These are phyloP conservation scores for Annulohypoxylon bovei DNA, from an alignment of 495 filamentous ascomycete genomes.

Conservation along the genomic window DNA sequence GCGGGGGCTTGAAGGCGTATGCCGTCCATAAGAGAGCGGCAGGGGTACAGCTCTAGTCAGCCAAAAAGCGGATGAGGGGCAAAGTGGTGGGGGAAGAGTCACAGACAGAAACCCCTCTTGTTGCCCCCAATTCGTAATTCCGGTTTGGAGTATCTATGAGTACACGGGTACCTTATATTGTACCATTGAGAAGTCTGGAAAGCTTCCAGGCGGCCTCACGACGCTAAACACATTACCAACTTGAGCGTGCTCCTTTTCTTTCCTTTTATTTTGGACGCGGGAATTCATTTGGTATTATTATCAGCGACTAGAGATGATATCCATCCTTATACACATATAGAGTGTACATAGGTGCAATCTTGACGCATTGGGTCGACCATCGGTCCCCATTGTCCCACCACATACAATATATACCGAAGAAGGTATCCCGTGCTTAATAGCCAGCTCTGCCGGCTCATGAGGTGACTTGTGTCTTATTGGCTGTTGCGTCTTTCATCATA, in stretches of 20 bases:
- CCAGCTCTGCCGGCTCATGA: neutral
- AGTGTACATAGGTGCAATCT: conserved; percentile 31
- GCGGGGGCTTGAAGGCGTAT: conserved; percentile 10
- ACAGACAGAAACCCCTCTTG: neutral
- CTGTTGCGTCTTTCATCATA: neutral
- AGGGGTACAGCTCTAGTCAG: conserved; percentile 13
- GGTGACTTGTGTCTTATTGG: neutral
- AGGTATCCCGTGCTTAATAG: neutral
- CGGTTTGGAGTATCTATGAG: conserved; percentile 9
- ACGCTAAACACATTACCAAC: conserved; percentile 7
- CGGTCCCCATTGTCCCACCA: conserved; percentile 13
- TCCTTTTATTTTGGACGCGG: conserved; percentile 21
- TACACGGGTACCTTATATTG: neutral
- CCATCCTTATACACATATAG: conserved; percentile 19
- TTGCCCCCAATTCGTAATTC: conserved; percentile 9
- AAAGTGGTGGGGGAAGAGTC: conserved; percentile 2
- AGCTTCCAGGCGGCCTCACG: neutral
- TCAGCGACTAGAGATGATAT: conserved; percentile 36
- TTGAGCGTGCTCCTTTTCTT: conserved; percentile 5
- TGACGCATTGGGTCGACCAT: conserved; percentile 6
- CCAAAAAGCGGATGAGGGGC: conserved; percentile 29
- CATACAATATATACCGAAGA: neutral
- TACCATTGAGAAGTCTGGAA: conserved; percentile 3
- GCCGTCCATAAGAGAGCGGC: neutral
- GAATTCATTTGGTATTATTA: conserved; percentile 16